These are phyloP conservation scores for Saturnispora galanensis DNA, from an alignment of 805 yeast genomes.

Conservation along the genomic window DNA sequence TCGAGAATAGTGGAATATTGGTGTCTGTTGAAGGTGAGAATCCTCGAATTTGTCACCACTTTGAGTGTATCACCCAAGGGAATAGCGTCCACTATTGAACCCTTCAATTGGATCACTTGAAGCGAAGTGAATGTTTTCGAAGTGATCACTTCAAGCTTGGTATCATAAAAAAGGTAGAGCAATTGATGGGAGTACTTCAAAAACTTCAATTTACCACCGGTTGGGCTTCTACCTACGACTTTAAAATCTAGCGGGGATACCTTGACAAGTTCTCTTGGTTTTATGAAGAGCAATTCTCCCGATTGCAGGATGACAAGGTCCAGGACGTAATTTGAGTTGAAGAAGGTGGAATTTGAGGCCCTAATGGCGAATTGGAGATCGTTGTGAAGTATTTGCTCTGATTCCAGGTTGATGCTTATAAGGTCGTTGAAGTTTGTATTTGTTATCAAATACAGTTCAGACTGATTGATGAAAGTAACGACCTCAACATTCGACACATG, in stretches of 20 bases:
- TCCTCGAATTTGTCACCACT: too few relatives aligned
- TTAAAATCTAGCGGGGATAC: constrained; percentile 11
- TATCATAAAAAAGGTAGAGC: constrained; percentile 20
- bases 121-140: constrained; percentile 28
- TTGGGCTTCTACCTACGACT: constrained; percentile 12
- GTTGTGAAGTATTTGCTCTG: not conserved
- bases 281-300: constrained; percentile 19
- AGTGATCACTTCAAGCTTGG: constrained; percentile 30
- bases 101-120: constrained; percentile 20
- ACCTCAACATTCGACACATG: constrained; percentile 7
- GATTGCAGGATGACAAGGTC: constrained; percentile 1
- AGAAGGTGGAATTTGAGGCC: not conserved
- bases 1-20: constrained; percentile 17
- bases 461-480: constrained; percentile 1
- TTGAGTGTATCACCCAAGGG: too few relatives aligned
- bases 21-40: constrained; percentile 13
- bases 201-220: constrained; percentile 15
- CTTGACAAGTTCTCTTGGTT: constrained; percentile 18
- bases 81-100: constrained; percentile 7
- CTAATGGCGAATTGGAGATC: constrained; percentile 1
- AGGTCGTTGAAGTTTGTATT: constrained; percentile 8
- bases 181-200: constrained; percentile 33
- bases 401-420: constrained; percentile 6
- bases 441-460: constrained; percentile 6
- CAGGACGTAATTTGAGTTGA: constrained; percentile 1